A percentile compares a stretch with the other conserved stretches of the same genome.
These are phyloP conservation scores for Ganoderma multipileum DNA, from an alignment of 1,284 basidiomycete species.

Conservation along the genomic window DNA sequence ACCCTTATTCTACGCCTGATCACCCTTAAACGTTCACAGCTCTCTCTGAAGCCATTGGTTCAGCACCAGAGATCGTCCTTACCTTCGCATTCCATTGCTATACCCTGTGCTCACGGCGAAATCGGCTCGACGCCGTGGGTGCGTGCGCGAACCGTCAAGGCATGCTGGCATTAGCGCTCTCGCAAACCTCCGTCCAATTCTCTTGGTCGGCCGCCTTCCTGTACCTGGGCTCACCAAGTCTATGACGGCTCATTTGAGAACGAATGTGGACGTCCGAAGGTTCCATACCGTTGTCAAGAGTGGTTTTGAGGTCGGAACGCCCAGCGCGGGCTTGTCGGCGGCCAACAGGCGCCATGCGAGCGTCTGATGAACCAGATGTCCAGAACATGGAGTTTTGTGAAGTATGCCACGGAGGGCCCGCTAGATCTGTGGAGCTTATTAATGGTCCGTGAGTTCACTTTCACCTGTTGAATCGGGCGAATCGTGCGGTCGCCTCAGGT, in stretches of 20 bases:
- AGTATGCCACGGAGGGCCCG: background rate
- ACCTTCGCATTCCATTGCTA: background rate
- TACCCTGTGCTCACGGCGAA: background rate
- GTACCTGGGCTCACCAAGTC: background rate
- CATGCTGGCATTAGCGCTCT: background rate
- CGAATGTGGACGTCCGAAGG: background rate
- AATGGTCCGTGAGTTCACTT: too few species aligned
- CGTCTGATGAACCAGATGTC: background rate
- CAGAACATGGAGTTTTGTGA: background rate
- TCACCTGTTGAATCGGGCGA: too few species aligned
- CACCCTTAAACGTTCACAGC: background rate
- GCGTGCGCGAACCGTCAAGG: background rate
- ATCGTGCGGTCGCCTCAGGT: too few species aligned
- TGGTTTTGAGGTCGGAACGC: background rate
- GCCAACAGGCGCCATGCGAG: too few species aligned
- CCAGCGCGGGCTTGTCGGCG: background rate
- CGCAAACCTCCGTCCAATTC: background rate
- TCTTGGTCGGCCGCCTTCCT: background rate
- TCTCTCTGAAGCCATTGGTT: background rate
- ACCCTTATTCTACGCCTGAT: background rate
- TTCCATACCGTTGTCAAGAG: background rate
- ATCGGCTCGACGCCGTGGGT: background rate
- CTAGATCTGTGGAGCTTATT: too few species aligned
- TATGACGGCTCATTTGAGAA: background rate
- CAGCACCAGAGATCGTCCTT: background rate